Evolutionary conservation across 139 green algal genomes (phyloP).

Genomic region (Chlorella sp.): DNA sequence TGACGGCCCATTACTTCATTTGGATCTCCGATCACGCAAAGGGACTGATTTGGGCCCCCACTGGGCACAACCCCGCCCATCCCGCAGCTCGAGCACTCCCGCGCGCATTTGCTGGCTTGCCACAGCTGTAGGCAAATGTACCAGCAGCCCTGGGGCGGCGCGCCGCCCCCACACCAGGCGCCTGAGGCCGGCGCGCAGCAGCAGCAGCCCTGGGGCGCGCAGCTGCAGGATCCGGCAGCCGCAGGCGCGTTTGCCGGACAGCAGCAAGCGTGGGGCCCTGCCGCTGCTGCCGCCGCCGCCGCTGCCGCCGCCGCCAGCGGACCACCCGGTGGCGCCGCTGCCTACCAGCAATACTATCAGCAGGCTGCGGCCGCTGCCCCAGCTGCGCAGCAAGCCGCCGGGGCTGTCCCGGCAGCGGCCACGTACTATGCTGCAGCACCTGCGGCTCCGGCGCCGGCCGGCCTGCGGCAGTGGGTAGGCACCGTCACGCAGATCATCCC

Average conservation of each 20-base stretch:
- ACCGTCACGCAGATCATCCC: conserved; percentile 66
- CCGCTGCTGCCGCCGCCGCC: not conserved
- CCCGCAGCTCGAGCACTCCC: too few species aligned
- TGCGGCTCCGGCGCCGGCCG: not conserved
- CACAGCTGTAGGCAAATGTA: not conserved
- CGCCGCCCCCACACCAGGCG: too few species aligned
- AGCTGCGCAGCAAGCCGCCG: not conserved
- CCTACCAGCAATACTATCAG: conserved; percentile 10
- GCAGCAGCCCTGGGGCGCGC: not conserved
- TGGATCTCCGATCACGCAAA: too few species aligned
- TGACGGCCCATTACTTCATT: too few species aligned
- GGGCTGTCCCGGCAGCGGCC: not conserved
- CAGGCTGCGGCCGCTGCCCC: not conserved
- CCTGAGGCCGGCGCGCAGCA: too few species aligned
- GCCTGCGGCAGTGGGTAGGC: conserved; percentile 51
- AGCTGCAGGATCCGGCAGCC: not conserved
- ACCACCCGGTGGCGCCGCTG: not conserved
- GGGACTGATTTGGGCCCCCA: too few species aligned
- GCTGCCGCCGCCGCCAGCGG: not conserved
- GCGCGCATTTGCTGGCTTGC: too few species aligned
- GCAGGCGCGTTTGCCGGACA: not conserved
- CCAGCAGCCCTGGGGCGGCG: conserved; percentile 8
- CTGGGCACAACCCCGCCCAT: too few species aligned
- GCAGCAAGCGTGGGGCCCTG: not conserved
- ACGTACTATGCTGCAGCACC: not conserved